Conservation (phyloP, 345 rosid genomes). For the Lumnitzera racemosa region DNA sequence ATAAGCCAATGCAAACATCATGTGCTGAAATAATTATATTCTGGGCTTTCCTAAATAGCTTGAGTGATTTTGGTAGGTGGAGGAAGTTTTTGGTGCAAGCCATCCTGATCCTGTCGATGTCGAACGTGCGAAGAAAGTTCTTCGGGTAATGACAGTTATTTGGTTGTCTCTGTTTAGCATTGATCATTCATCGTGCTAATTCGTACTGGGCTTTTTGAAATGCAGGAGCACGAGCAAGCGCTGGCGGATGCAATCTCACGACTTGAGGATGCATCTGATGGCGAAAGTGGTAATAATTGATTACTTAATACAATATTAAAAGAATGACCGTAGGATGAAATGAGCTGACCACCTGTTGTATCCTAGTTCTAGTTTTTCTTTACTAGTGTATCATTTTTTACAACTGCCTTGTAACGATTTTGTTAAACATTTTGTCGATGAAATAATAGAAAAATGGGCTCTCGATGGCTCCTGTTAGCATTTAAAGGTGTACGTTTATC, state of each 20-base stretch:
- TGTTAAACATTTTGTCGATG: too few relatives aligned
- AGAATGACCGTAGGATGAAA: background rate
- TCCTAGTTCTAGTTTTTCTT: too few relatives aligned
- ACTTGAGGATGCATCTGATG: slow-evolving; percentile 93
- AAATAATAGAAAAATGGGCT: too few relatives aligned
- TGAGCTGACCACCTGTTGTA: too few relatives aligned
- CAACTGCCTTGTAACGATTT: background rate
- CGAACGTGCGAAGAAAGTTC: slow-evolving; percentile 82
- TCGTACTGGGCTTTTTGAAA: background rate
- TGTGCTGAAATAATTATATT: slow-evolving; percentile 2
- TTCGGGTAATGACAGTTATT: slow-evolving; percentile 44
- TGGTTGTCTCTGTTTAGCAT: background rate
- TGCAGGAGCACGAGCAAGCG: slow-evolving; percentile 90
- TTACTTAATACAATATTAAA: slow-evolving; percentile 31
- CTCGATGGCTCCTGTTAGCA: too few relatives aligned
- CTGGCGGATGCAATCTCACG: slow-evolving; percentile 80
- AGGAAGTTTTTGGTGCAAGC: slow-evolving; percentile 61
- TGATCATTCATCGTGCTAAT: background rate
- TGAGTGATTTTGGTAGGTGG: slow-evolving; percentile 48
- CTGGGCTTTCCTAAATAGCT: slow-evolving; percentile 7
- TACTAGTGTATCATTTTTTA: background rate
- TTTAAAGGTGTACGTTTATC: too few relatives aligned
- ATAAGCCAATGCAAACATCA: background rate
- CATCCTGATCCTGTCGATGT: slow-evolving; percentile 64
- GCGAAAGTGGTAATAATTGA: slow-evolving; percentile 95